phyloP scores from a whole-genome alignment of 1,139 yeast genomes.

The Geotrichum europaeum region DNA sequence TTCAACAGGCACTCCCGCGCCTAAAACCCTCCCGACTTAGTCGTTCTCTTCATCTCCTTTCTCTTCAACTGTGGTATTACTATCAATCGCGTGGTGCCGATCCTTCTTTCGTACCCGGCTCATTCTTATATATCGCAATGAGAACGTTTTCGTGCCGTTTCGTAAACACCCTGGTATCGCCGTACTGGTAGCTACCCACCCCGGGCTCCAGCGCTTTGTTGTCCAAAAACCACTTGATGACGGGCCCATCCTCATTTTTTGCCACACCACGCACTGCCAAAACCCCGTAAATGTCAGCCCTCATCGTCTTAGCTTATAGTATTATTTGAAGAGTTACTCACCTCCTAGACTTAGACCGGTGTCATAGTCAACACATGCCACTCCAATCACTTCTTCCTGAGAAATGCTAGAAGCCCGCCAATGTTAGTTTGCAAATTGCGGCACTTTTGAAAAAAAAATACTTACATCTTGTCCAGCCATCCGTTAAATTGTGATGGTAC shows the following conservation, averaged over 20 bases:
- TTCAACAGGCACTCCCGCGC: background rate
- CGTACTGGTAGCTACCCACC: constrained; percentile 1
- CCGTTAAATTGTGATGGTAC: constrained; percentile 11
- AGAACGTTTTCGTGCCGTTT: constrained; percentile 10
- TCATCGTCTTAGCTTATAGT: background rate
- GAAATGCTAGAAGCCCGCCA: constrained; percentile 17
- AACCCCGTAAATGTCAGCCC: background rate
- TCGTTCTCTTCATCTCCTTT: background rate
- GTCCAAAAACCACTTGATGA: constrained; percentile 20
- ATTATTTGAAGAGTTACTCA: constrained; percentile 2
- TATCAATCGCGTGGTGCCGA: background rate
- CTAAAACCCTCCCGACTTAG: background rate
- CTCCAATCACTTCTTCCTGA: constrained; percentile 27
- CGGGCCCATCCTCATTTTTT: constrained; percentile 27
- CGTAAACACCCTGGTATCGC: constrained; percentile 5
- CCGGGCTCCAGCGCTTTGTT: constrained; percentile 9
- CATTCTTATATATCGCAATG: constrained; percentile 13
- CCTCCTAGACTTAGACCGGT: constrained; percentile 30
- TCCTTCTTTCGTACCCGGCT: background rate
- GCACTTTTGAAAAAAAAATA: background rate
- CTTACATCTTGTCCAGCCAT: constrained; percentile 28
- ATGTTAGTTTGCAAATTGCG: background rate
- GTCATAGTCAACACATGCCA: constrained; percentile 23
- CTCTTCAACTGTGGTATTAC: background rate
- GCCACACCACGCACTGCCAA: constrained; percentile 26